Conservation (phyloP, 2,329 filamentous ascomycete genomes). For the Epichloe sibirici region DNA sequence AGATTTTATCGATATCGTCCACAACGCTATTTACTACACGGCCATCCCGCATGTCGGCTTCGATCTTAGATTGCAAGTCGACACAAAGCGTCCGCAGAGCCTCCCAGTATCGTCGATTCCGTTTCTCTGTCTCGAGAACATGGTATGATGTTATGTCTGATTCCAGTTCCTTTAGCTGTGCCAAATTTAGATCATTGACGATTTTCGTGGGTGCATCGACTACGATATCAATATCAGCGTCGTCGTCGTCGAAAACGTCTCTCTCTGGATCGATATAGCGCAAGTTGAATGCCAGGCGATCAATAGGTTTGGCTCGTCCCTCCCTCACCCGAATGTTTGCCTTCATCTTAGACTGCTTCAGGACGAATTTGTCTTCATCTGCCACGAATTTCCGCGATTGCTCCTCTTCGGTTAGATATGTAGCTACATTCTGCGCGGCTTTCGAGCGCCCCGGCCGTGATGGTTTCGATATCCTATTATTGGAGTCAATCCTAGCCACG, state of each 20-base stretch:
- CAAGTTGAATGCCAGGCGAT: slow-evolving; percentile 84
- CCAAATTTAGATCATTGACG: slow-evolving; percentile 57
- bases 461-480: slow-evolving; percentile 44
- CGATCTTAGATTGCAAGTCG: slow-evolving; percentile 57
- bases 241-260: slow-evolving; percentile 76
- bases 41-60: slow-evolving; percentile 48
- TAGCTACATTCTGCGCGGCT: slow-evolving; percentile 19
- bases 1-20: slow-evolving; percentile 75
- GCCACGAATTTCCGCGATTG: slow-evolving; percentile 76
- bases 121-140: slow-evolving; percentile 62
- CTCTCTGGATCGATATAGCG: slow-evolving; percentile 77
- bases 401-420: slow-evolving; percentile 59
- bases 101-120: slow-evolving; percentile 85
- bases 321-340: slow-evolving; percentile 89
- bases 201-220: slow-evolving; percentile 72
- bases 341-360: slow-evolving; percentile 97
- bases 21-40: slow-evolving; percentile 73
- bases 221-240: slow-evolving; percentile 59
- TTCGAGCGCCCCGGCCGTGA: slow-evolving; percentile 19
- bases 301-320: slow-evolving; percentile 80
- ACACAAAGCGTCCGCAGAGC: slow-evolving; percentile 76
- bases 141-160: slow-evolving; percentile 72
- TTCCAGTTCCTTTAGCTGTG: slow-evolving; percentile 63
- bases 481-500: slow-evolving; percentile 42
- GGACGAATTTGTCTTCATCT: slow-evolving; percentile 88